Evolutionary conservation across 2,329 filamentous ascomycete species (phyloP).

Genomic region (Tolypocladium album): DNA sequence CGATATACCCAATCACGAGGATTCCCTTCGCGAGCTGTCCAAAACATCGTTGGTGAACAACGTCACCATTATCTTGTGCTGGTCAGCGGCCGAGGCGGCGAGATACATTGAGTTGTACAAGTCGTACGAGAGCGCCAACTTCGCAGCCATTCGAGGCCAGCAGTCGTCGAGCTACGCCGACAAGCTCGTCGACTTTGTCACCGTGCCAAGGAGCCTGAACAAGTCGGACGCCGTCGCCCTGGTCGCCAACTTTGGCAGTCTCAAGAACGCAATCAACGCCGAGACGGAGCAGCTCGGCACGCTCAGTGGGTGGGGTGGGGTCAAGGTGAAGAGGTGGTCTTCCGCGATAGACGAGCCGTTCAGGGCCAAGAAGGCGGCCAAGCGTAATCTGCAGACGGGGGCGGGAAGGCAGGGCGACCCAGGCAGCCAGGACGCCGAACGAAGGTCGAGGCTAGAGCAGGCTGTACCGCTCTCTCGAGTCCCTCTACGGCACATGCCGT

Average conservation of each 20-base stretch:
- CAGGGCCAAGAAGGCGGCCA: constrained; percentile 60
- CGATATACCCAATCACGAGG: constrained; percentile 91
- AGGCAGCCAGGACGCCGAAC: constrained; percentile 7
- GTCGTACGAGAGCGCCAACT: constrained; percentile 74
- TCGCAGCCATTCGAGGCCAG: constrained; percentile 73
- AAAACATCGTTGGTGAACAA: constrained; percentile 92
- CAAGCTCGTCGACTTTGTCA: constrained; percentile 84
- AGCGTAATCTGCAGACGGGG: constrained; percentile 17
- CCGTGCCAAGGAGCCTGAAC: constrained; percentile 79
- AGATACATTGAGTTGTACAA: constrained; percentile 95
- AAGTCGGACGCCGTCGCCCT: constrained; percentile 88
- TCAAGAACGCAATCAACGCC: constrained; percentile 80
- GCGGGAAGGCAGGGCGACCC: background rate
- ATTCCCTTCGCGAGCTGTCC: constrained; percentile 75
- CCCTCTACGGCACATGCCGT: constrained; percentile 28
- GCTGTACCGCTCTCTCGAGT: constrained; percentile 28
- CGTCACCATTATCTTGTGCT: constrained; percentile 83
- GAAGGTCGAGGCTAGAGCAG: constrained; percentile 21
- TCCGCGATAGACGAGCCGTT: constrained; percentile 78
- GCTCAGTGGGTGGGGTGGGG: constrained; percentile 89
- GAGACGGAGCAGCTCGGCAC: constrained; percentile 73
- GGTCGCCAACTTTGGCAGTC: constrained; percentile 83
- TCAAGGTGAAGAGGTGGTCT: constrained; percentile 84
- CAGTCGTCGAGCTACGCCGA: constrained; percentile 79
- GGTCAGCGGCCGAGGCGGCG: constrained; percentile 87